Evolutionary conservation across 73 alveolate species (phyloP).

Genomic region (Stentor coeruleus): DNA sequence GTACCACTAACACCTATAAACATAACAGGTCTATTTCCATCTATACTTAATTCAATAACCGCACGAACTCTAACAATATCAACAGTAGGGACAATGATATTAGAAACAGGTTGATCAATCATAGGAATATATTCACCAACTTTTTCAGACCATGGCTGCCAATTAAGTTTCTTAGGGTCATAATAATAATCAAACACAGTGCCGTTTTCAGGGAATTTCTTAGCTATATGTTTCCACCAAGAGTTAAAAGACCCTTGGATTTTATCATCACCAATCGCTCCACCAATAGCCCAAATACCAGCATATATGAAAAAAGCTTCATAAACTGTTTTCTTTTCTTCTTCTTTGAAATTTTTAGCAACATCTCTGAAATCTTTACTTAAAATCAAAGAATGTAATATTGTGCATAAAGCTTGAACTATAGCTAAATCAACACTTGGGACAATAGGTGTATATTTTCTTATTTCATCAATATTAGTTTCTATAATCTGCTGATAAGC

Average conservation of each 20-base stretch:
- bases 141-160: slow-evolving; percentile 91
- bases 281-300: slow-evolving; percentile 98
- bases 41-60: slow-evolving; percentile 76
- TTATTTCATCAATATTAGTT: slow-evolving; percentile 54
- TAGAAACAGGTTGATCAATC: slow-evolving; percentile 82
- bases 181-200: slow-evolving; percentile 86
- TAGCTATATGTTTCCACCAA: slow-evolving; percentile 77
- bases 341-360: slow-evolving; percentile 30
- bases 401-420: slow-evolving; percentile 66
- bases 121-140: slow-evolving; percentile 80
- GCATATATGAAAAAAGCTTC: slow-evolving; percentile 94
- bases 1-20: slow-evolving; percentile 99
- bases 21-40: slow-evolving; percentile 86
- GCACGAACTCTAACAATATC: slow-evolving; percentile 90
- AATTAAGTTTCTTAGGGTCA: slow-evolving; percentile 68
- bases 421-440: slow-evolving; percentile 77
- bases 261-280: slow-evolving; percentile 78
- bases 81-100: slow-evolving; percentile 92
- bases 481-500: slow-evolving; percentile 64
- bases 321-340: slow-evolving; percentile 70
- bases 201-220: slow-evolving; percentile 95
- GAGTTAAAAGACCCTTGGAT: slow-evolving; percentile 77
- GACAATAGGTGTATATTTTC: slow-evolving; percentile 58
- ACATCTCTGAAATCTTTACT: slow-evolving; percentile 18
- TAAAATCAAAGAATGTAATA: not conserved